Evolutionary conservation across 2,329 filamentous ascomycete species (phyloP), one percentile per base, ranked within the genome.

Genomic region (Cordyceps javanica): DNA sequence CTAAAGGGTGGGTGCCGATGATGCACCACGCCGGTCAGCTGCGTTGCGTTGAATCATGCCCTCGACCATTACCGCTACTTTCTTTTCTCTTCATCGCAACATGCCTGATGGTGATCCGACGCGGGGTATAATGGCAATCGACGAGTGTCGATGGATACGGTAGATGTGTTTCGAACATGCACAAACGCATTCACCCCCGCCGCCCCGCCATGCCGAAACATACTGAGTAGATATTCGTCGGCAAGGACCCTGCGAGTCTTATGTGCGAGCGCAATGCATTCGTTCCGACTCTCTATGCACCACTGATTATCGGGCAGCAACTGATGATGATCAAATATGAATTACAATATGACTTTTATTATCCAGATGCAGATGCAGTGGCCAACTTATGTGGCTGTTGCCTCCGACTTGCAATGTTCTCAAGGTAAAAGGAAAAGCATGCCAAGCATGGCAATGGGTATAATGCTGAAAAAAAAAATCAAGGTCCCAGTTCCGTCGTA

Each of bases 361-460:
- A 41, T 32, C 11, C n/a, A 28, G 38, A 41, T 14, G 19, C 10
- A 19, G 9, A n/a, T 28, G 39, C 25, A 25, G 28, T 34, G 19
- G 16, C 13, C 9, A 28, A 7, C 23, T 28, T 19, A 30, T 13
- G 36, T 10, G 9, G 25, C 16, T 25, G 10, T 3, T 36, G 13
- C 32, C 21, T 10, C 26, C 21, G 11, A 19, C 44, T 25, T 25
- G 19, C n/a, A 25, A 25, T 32, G 8, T 25, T 25, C 13, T 5
- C 10, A 52, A 52, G 13, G 25, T 11, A 10, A 41, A 53, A 30
- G 8, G 23, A 50, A 26, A n/a, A n/a, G n/a, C 10, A n/a, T 21
- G 50, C 51, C 39, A 42, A 16, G 11, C 28, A 45, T 45, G 51
- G 28, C 39, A 45, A 26, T 41, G 51, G 51, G 51, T 54, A 54